phyloP scores from a whole-genome alignment of 768 basidiomycete genomes.

The Clavaria fumosa region DNA sequence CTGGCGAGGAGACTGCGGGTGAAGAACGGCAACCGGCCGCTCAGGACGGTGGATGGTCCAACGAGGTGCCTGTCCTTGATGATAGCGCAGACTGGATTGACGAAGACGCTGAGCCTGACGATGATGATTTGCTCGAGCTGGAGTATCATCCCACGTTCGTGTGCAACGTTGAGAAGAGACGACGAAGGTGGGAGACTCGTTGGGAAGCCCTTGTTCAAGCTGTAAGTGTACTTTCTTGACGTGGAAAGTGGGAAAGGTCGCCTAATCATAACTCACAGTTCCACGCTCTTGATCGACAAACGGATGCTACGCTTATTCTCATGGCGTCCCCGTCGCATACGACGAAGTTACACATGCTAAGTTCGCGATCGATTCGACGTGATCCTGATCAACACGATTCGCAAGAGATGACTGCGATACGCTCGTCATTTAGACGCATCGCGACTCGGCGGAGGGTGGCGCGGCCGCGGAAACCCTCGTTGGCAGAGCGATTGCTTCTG shows the following conservation, averaged over 20 bases:
- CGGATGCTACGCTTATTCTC: conserved; percentile 62
- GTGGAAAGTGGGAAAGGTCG: no score
- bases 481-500: conserved; percentile 34
- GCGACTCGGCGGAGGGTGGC: conserved; percentile 37
- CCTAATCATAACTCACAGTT: conserved; percentile 30
- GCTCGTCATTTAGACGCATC: conserved; percentile 41
- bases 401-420: conserved; percentile 35
- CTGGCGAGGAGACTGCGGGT: conserved; percentile 68
- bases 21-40: conserved; percentile 31
- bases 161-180: conserved; percentile 47
- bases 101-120: conserved; percentile 55
- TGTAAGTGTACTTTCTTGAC: conserved; percentile 25
- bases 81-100: conserved; percentile 55
- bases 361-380: conserved; percentile 55
- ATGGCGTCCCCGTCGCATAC: conserved; percentile 64
- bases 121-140: conserved; percentile 55
- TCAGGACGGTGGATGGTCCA: conserved; percentile 23
- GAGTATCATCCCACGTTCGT: conserved; percentile 66
- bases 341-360: conserved; percentile 45
- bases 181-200: conserved; percentile 55
- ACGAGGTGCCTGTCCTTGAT: conserved; percentile 18
- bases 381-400: conserved; percentile 31
- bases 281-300: conserved; percentile 65
- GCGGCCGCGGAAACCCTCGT: conserved; percentile 27
- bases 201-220: conserved; percentile 67